Evolutionary conservation across 1,139 yeast species (phyloP), one percentile per base, ranked within the genome.

Genomic region (Candida tropicalis): DNA sequence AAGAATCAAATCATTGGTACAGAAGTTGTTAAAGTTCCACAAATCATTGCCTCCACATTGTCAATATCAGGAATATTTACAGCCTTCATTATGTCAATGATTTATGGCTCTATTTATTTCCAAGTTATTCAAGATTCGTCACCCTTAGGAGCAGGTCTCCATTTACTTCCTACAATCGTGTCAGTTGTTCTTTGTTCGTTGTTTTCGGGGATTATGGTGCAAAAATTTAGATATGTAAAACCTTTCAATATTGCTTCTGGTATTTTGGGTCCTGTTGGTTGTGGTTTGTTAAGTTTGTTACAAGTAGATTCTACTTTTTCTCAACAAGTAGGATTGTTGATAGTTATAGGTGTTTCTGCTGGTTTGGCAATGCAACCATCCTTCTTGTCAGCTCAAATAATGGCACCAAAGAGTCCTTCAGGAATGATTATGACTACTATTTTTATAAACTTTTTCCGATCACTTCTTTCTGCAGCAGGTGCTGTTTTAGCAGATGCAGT

Each of bases 81-180:
- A 5, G 52, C 51, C 33, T 66, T 68, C 49, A 64, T 67, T 49
- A 51, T 59, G 6, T 25, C 45, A 7, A 49, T 63, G 38, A 52
- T 66, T 40, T 68, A 64, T 46, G 46, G 62, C 7, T 46, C 72
- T 3, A 55, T 71, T 26, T 72, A 72, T 48, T 72, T 69, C 57
- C 77, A 72, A 53, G 63, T 65, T 38, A 59, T 72, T 22, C 59
- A 55, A 41, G 65, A 56, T 20, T 54, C 62, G 8, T 51, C 60
- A 41, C 67, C 77, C 4, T 58, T 68, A 60, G 56, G 57, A n/a
- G 63, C 75, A 1, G 77, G 77, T 37, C 51, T 70, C 31, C 63
- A 65, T 48, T 56, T 69, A 41, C 60, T 72, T 41, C 73, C 77
- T 3, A 45, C 60, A 13, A 63, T 71, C 42, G 59, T 72, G n/a